Percentiles rank a stretch among this genome's conserved stretches.
These are phyloP conservation scores for Talaromyces sp. DNA, from an alignment of 2,329 filamentous ascomycete genomes.

Conservation along the genomic window DNA sequence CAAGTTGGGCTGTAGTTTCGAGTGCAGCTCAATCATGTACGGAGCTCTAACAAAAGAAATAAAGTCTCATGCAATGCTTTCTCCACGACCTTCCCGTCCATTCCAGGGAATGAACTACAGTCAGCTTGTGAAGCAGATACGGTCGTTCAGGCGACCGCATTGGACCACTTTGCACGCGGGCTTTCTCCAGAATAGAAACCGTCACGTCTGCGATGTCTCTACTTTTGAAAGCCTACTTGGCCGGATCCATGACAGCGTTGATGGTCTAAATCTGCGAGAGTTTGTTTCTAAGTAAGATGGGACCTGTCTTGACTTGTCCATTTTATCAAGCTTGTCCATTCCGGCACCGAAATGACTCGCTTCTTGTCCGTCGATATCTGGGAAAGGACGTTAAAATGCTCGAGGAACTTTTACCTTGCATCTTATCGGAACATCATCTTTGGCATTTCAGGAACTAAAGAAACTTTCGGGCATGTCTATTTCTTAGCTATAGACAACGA, in stretches of 20 bases:
- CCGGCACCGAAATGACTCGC: too few species aligned
- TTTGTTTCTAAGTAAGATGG: neutral
- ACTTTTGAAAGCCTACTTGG: neutral
- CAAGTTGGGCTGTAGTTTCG: neutral
- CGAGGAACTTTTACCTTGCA: too few species aligned
- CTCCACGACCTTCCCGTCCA: neutral
- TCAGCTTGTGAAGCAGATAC: neutral
- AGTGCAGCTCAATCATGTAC: slow-evolving; percentile 16
- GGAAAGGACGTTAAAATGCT: too few species aligned
- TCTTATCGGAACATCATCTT: neutral
- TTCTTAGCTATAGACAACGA: too few species aligned
- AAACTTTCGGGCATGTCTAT: neutral
- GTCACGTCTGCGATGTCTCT: neutral
- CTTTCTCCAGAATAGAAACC: too few species aligned
- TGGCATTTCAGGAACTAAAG: neutral
- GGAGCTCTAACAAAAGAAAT: slow-evolving; percentile 15
- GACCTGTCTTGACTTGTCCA: too few species aligned
- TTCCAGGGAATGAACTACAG: slow-evolving; percentile 5
- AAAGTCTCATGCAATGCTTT: slow-evolving; percentile 12
- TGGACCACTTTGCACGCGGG: too few species aligned
- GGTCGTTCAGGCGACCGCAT: neutral
- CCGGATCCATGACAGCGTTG: neutral
- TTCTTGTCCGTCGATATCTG: too few species aligned
- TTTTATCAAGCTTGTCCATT: too few species aligned
- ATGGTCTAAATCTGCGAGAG: neutral